These are phyloP conservation scores for Kluyveromyces marxianus DNA, from an alignment of 1,139 yeast species.

Conservation along the genomic window DNA sequence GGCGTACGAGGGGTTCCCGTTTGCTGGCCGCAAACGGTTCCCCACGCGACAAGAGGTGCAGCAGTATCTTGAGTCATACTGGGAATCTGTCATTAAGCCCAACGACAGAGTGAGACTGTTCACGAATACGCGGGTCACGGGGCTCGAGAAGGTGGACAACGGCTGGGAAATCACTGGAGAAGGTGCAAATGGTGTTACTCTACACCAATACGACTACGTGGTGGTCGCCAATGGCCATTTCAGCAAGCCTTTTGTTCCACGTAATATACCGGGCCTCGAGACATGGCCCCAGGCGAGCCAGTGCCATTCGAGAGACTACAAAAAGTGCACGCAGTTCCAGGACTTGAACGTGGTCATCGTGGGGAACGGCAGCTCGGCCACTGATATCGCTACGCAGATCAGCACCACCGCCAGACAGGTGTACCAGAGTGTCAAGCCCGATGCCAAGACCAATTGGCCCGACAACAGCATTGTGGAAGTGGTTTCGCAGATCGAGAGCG, in stretches of 20 bases:
- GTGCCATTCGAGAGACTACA: conserved; percentile 53
- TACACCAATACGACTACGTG: conserved; percentile 41
- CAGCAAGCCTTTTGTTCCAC: conserved; percentile 43
- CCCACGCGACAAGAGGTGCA: conserved; percentile 12
- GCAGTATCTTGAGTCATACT: conserved; percentile 20
- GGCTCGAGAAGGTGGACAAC: conserved; percentile 11
- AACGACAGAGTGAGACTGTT: conserved; percentile 12
- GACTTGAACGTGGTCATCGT: conserved; percentile 44
- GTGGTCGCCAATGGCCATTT: conserved; percentile 51
- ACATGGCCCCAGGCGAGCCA: conserved; percentile 40
- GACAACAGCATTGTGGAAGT: conserved; percentile 20
- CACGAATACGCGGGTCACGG: conserved; percentile 15
- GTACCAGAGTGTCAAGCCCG: conserved; percentile 39
- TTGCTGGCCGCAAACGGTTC: conserved; percentile 14
- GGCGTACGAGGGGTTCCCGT: conserved; percentile 27
- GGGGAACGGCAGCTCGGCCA: conserved; percentile 58
- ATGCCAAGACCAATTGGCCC: conserved; percentile 25
- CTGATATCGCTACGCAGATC: conserved; percentile 50
- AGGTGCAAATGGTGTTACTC: conserved; percentile 10
- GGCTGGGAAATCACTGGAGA: conserved; percentile 15
- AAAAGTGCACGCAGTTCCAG: conserved; percentile 39
- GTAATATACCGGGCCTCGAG: conserved; percentile 29
- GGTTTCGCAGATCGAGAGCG: conserved; percentile 28
- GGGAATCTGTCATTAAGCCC: conserved; percentile 13
- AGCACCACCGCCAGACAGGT: conserved; percentile 36